Percentiles rank a stretch among this genome's conserved stretches.
Evolutionary conservation across 164 flowering plant species (phyloP).

Genomic region (Annona squamosa): DNA sequence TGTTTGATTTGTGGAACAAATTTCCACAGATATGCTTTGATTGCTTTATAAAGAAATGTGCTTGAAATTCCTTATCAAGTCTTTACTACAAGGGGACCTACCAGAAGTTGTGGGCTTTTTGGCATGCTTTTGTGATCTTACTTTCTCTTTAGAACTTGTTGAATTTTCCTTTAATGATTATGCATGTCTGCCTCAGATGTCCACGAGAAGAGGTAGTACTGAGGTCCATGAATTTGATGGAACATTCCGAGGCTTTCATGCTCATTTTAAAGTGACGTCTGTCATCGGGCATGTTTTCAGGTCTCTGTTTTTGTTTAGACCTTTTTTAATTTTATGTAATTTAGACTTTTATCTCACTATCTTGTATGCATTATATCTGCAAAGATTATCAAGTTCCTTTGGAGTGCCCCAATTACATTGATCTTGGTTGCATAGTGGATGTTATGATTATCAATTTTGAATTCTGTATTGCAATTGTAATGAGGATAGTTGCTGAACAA

Average conservation of each 20-base stretch:
- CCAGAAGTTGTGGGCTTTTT: not conserved
- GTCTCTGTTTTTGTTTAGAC: constrained; percentile 19
- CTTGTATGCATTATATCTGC: not conserved
- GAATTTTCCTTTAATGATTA: not conserved
- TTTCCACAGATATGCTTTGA: no score
- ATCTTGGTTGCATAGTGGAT: not conserved
- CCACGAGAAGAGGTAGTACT: constrained; percentile 68
- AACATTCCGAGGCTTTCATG: constrained; percentile 44
- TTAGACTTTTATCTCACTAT: not conserved
- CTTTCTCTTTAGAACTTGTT: not conserved
- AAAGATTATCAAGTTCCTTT: not conserved
- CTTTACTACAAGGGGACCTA: not conserved
- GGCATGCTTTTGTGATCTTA: not conserved
- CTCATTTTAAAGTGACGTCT: constrained; percentile 73
- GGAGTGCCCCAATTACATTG: not conserved
- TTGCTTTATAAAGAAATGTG: no score
- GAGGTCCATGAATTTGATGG: constrained; percentile 93
- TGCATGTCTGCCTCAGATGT: constrained; percentile 53
- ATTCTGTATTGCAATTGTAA: no score
- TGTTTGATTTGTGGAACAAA: no score
- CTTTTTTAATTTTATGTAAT: no score
- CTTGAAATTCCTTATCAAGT: no score
- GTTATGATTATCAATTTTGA: not conserved
- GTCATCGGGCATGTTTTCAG: constrained; percentile 99
- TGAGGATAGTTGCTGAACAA: no score